Conservation (phyloP, 257 asterid genomes). For the Nicotiana tabacum region DNA sequence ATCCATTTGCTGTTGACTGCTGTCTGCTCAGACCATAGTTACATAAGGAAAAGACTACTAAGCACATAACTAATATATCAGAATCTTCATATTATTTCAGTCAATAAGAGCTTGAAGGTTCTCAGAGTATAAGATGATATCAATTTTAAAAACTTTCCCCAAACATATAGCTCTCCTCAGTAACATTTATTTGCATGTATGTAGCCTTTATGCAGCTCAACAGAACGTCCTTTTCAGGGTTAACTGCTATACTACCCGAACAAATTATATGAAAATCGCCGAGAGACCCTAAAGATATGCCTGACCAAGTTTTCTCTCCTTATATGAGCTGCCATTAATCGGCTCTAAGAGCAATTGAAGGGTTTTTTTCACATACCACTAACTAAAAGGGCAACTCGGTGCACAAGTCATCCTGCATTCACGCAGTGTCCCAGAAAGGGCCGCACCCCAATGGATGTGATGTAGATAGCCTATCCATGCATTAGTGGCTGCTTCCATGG, state of each 20-base stretch:
- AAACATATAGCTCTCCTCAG: background rate
- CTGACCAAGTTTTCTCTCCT: background rate
- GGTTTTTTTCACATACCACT: background rate
- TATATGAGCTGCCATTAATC: background rate
- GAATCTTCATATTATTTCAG: background rate
- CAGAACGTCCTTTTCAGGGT: background rate
- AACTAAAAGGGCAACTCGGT: background rate
- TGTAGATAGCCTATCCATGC: too few relatives aligned
- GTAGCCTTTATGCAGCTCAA: background rate
- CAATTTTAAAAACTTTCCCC: background rate
- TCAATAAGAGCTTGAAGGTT: background rate
- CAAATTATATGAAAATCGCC: background rate
- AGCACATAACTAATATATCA: background rate
- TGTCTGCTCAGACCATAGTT: background rate
- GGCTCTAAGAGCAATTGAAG: background rate
- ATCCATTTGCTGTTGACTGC: background rate
- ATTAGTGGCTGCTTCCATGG: too few relatives aligned
- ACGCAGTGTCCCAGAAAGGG: too few relatives aligned
- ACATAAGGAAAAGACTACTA: background rate
- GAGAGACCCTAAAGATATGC: background rate
- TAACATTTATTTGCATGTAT: background rate
- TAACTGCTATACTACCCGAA: background rate
- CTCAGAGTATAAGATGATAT: background rate
- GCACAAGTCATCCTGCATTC: too few relatives aligned
- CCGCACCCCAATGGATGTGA: too few relatives aligned